Evolutionary conservation across 2,329 filamentous ascomycete species (phyloP), one percentile per base, ranked within the genome.

Genomic region (Pseudogymnoascus destructans): DNA sequence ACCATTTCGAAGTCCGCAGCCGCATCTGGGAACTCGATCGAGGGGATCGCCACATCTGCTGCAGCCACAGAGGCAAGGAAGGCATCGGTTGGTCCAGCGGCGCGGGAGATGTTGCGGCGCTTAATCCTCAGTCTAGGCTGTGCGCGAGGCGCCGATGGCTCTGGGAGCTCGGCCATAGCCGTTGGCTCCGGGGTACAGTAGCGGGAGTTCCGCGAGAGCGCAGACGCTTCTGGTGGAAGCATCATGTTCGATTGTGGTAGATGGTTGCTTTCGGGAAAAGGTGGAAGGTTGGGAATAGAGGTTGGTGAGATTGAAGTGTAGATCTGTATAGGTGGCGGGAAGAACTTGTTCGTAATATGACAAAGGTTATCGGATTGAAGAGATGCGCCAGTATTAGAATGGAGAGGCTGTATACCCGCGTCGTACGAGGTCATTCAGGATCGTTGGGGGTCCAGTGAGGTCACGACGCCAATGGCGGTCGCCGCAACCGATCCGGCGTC

Each of bases 51-150:
- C 3, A 83, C 73, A 66, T 85, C 82, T 61, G 80, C 82, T 15
- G 81, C 80, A 46, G 80, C 81, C 59, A 85, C 82, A 3, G 81
- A 84, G 2, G 80, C 81, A n/a, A 85, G 75, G 65, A 85, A 85
- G 56, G 85, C 80, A 65, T 82, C 75, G 1, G 82, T 85, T 1
- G 82, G 80, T 35, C 80, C 80, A 60, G 75, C 70, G 66, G 59
- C 35, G 52, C 66, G 17, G 65, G 52, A 66, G 25, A 63, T 63
- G 63, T 66, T 65, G 46, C 68, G 65, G 55, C 67, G 54, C 46
- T 63, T 63, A 17, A 70, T 62, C 59, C 66, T 67, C 13, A 69
- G 58, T 56, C 68, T 21, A 23, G 38, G 38, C 19, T 42, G 38
- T 23, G 38, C 38, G 19, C 38, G 38, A 42, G 38, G 38, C 38